Conservation (phyloP, 345 rosid species). For the Schrenkiella parvula region DNA sequence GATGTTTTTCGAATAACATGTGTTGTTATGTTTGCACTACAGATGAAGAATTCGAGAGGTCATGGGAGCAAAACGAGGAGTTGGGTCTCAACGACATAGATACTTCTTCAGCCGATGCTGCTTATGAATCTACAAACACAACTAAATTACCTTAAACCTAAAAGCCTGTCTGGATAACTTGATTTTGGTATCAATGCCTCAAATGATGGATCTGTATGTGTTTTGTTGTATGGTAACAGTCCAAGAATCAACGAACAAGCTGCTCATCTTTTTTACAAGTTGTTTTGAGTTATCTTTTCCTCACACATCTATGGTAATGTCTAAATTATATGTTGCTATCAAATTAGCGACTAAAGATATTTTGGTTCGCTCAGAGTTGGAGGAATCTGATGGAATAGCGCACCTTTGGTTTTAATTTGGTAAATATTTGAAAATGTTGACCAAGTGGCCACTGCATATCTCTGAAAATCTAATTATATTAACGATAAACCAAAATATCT, state of each 20-base stretch:
- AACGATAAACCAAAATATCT: not conserved
- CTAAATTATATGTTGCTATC: not conserved
- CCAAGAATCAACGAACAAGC: not conserved
- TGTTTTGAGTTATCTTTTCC: not conserved
- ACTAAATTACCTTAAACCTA: not conserved
- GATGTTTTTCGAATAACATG: not conserved
- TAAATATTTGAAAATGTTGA: too few species aligned
- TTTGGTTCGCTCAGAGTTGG: not conserved
- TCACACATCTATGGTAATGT: not conserved
- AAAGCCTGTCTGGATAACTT: not conserved
- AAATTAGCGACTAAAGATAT: not conserved
- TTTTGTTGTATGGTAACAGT: constrained; percentile 2
- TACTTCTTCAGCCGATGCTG: constrained; percentile 81
- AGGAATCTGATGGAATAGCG: not conserved
- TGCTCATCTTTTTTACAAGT: not conserved
- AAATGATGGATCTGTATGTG: not conserved
- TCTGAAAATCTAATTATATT: too few species aligned
- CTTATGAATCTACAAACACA: constrained; percentile 40
- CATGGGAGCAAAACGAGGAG: constrained; percentile 96
- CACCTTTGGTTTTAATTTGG: too few species aligned
- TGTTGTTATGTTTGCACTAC: constrained; percentile 16
- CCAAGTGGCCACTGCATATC: too few species aligned
- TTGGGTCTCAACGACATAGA: constrained; percentile 87
- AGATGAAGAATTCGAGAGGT: constrained; percentile 83
- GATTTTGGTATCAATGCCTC: not conserved